Evolutionary conservation across 768 basidiomycete species (phyloP).

Genomic region (Lanmaoa pseudosensibilis): DNA sequence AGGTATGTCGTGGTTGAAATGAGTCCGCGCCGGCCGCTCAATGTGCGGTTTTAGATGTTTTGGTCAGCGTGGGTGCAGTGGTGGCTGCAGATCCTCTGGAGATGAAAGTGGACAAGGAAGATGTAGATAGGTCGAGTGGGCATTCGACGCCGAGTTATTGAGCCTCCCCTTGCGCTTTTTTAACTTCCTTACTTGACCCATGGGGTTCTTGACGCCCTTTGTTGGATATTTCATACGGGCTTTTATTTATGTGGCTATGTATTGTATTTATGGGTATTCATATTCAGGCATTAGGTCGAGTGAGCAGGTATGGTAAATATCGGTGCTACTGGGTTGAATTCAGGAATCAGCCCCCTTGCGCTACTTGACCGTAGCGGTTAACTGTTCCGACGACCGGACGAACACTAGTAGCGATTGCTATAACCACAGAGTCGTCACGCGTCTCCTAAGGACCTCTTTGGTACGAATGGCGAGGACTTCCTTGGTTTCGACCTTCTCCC

Average conservation of each 20-base stretch:
- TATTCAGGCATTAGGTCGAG: too few species aligned
- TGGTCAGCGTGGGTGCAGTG: background rate
- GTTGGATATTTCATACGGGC: too few species aligned
- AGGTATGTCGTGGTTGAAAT: slow-evolving; percentile 3
- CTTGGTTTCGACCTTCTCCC: slow-evolving; percentile 22
- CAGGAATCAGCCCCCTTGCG: too few species aligned
- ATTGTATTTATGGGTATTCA: too few species aligned
- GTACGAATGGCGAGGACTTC: slow-evolving; percentile 20
- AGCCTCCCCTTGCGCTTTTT: background rate
- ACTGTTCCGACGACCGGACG: too few species aligned
- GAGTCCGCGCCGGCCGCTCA: background rate
- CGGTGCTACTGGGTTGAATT: too few species aligned
- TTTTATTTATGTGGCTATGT: too few species aligned
- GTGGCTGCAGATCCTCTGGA: background rate
- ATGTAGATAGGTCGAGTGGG: background rate
- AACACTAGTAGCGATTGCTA: background rate
- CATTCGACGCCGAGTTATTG: background rate
- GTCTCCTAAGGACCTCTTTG: slow-evolving; percentile 15
- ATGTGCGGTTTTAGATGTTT: background rate
- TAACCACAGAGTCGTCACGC: slow-evolving; percentile 18
- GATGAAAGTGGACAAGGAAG: background rate
- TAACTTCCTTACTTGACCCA: background rate
- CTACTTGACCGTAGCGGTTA: too few species aligned
- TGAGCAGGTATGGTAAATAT: too few species aligned
- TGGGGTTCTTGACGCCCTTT: too few species aligned